phyloP scores from a whole-genome alignment of 805 yeast species.

The Suhomyces tanzawaensis region DNA sequence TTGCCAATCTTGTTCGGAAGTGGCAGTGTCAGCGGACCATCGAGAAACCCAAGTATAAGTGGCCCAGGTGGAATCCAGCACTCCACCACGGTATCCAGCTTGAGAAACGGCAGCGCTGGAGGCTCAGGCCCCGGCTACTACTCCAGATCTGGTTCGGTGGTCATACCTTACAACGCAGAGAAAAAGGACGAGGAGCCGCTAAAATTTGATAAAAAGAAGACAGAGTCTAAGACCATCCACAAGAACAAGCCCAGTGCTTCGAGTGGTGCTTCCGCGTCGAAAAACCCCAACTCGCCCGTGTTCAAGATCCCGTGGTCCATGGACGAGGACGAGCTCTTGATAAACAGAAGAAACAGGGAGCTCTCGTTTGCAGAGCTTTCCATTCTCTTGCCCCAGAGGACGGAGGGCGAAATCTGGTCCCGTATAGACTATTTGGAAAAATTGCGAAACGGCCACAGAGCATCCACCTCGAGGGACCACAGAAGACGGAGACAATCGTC shows the following conservation, averaged over 20 bases:
- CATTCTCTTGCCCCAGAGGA: conserved; percentile 66
- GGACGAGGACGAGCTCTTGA: conserved; percentile 72
- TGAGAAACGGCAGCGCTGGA: conserved; percentile 41
- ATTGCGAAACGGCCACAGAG: conserved; percentile 32
- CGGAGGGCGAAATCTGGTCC: conserved; percentile 70
- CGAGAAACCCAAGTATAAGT: conserved; percentile 35
- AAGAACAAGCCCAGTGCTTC: conserved; percentile 3
- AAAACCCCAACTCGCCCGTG: conserved; percentile 15
- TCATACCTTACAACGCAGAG: conserved; percentile 32
- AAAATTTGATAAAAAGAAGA: conserved; percentile 16
- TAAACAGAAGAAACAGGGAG: conserved; percentile 53
- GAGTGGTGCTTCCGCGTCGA: no score
- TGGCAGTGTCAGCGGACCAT: conserved; percentile 41
- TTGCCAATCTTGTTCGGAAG: conserved; percentile 44
- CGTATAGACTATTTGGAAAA: conserved; percentile 52
- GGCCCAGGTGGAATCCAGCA: conserved; percentile 37
- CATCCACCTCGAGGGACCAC: conserved; percentile 25
- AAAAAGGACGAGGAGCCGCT: conserved; percentile 23
- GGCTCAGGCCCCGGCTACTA: conserved; percentile 29
- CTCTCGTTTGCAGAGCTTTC: conserved; percentile 70
- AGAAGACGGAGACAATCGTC: conserved; percentile 37
- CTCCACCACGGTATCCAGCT: conserved; percentile 34
- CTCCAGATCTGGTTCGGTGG: conserved; percentile 38
- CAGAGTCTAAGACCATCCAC: conserved; percentile 2
- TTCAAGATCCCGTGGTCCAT: conserved; percentile 46